Conservation (phyloP, 352 stramenopile genomes). For the Phytopythium montanum region DNA sequence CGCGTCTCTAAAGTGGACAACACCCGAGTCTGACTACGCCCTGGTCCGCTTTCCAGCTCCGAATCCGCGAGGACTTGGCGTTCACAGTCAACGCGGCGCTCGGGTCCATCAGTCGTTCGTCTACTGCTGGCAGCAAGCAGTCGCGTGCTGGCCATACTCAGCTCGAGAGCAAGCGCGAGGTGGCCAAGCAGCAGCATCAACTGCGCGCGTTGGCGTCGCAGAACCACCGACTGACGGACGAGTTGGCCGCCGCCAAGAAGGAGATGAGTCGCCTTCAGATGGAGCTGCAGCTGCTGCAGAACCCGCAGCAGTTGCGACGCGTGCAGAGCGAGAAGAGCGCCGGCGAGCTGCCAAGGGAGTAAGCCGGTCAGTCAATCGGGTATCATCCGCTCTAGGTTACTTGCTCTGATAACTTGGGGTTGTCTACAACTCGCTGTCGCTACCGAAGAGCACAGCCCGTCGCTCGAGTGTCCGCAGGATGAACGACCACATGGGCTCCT, state of each 20-base stretch:
- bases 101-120: conserved; percentile 59
- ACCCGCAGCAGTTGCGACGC: conserved; percentile 40
- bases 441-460: conserved; percentile 1
- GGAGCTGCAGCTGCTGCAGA: conserved; percentile 38
- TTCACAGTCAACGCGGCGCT: conserved; percentile 80
- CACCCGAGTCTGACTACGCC: conserved; percentile 1
- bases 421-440: not conserved
- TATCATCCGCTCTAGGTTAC: not conserved
- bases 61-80: conserved; percentile 66
- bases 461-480: conserved; percentile 6
- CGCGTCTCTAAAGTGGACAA: not conserved
- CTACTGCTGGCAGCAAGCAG: not conserved
- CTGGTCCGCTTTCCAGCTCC: conserved; percentile 27
- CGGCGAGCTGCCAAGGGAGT: not conserved
- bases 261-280: conserved; percentile 52
- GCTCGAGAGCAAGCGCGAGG: conserved; percentile 23
- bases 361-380: no score
- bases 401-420: not conserved
- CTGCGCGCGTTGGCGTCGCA: conserved; percentile 59
- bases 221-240: conserved; percentile 50
- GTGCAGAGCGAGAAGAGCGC: conserved; percentile 25
- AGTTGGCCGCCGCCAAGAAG: conserved; percentile 48
- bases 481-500: conserved; percentile 7
- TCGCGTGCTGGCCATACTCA: conserved; percentile 12
- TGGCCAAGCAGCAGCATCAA: conserved; percentile 52